Evolutionary conservation across 2,329 filamentous ascomycete species (phyloP).

Genomic region (Bipolaris cookei): DNA sequence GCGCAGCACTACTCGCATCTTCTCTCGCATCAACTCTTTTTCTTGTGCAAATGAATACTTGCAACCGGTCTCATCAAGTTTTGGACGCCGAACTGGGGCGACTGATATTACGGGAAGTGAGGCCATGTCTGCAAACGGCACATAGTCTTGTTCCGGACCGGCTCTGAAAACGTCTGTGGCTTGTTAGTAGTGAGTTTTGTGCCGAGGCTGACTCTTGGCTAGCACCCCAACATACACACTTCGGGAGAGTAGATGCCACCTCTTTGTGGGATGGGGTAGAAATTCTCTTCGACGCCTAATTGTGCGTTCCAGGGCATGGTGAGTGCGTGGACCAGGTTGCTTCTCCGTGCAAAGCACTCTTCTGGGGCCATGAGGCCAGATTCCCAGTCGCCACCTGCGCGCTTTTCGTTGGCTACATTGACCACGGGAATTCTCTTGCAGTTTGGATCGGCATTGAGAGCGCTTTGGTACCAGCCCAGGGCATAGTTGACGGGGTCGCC

Average conservation of each 20-base stretch:
- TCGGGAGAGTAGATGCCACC: constrained; percentile 73
- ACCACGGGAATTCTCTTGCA: constrained; percentile 66
- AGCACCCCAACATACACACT: constrained; percentile 60
- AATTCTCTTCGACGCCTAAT: constrained; percentile 49
- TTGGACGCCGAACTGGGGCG: constrained; percentile 73
- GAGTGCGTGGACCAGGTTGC: constrained; percentile 73
- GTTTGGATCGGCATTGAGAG: constrained; percentile 35
- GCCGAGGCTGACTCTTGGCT: constrained; percentile 1
- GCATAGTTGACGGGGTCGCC: constrained; percentile 60
- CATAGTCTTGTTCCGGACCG: constrained; percentile 62
- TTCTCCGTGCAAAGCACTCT: constrained; percentile 76
- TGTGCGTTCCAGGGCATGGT: constrained; percentile 61
- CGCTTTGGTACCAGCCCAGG: constrained; percentile 61
- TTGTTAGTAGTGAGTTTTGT: not conserved
- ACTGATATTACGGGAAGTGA: constrained; percentile 75
- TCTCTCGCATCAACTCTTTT: constrained; percentile 73
- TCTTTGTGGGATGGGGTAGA: constrained; percentile 74
- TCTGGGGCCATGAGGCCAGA: constrained; percentile 68
- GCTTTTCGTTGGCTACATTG: constrained; percentile 76
- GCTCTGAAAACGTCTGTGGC: constrained; percentile 69
- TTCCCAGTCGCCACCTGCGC: constrained; percentile 82
- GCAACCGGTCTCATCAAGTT: constrained; percentile 69
- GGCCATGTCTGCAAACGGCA: constrained; percentile 54
- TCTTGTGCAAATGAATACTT: constrained; percentile 76
- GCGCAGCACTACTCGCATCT: constrained; percentile 72